phyloP scores from a whole-genome alignment of 2,329 filamentous ascomycete genomes.

The Exophiala xenobiotica region DNA sequence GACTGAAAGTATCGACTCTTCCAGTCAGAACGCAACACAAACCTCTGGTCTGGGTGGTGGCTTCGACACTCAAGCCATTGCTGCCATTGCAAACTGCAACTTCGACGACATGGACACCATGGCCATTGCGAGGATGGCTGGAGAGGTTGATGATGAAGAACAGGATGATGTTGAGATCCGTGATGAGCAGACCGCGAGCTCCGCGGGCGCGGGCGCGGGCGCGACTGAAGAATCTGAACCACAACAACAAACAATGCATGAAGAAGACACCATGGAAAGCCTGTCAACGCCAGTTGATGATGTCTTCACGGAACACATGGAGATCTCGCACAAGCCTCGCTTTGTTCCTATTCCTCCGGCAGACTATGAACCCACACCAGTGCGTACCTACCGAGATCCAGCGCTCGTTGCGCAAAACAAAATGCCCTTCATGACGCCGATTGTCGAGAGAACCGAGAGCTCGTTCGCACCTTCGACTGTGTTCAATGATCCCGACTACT shows the following conservation, averaged over 20 bases:
- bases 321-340: conserved; percentile 53
- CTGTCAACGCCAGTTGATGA: conserved; percentile 37
- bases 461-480: conserved; percentile 70
- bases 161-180: conserved; percentile 36
- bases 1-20: conserved; percentile 23
- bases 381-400: conserved; percentile 77
- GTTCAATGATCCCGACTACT: conserved; percentile 57
- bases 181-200: not conserved
- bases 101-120: conserved; percentile 32
- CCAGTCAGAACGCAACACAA: conserved; percentile 35
- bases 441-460: conserved; percentile 90
- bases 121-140: conserved; percentile 30
- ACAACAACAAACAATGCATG: conserved; percentile 24
- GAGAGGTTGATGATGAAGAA: conserved; percentile 23
- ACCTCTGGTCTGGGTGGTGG: conserved; percentile 22
- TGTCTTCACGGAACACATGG: conserved; percentile 30
- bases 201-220: not conserved
- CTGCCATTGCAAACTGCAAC: conserved; percentile 27
- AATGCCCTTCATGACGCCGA: conserved; percentile 97
- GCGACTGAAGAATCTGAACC: conserved; percentile 15
- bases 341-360: conserved; percentile 82
- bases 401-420: conserved; percentile 80
- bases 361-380: conserved; percentile 73
- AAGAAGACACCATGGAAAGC: conserved; percentile 29
- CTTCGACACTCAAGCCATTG: conserved; percentile 31